A percentile compares a stretch with the other conserved stretches of the same genome.
phyloP scores from a whole-genome alignment of 768 basidiomycete species.

The Lentinula lateritia region DNA sequence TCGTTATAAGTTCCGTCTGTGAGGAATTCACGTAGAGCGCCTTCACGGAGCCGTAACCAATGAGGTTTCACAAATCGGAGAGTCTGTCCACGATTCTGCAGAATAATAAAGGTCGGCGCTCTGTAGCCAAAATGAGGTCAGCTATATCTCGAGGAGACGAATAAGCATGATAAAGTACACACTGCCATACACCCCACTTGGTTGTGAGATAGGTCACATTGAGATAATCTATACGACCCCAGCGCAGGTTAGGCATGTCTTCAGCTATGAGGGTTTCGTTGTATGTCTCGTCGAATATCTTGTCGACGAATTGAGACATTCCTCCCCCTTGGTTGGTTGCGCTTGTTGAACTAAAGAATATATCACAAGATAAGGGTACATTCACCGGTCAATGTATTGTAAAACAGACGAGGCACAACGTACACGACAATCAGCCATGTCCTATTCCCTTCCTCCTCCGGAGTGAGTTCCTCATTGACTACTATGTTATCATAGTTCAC shows the following conservation, averaged over 20 bases:
- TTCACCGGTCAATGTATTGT: neutral
- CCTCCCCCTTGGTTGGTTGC: conserved; percentile 57
- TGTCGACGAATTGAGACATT: conserved; percentile 65
- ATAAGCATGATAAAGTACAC: conserved; percentile 21
- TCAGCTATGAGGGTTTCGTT: conserved; percentile 53
- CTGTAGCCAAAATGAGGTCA: conserved; percentile 30
- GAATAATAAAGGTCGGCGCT: conserved; percentile 69
- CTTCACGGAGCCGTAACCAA: conserved; percentile 53
- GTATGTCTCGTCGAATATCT: conserved; percentile 69
- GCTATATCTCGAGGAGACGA: neutral
- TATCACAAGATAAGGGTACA: conserved; percentile 3
- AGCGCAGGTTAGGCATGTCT: conserved; percentile 68
- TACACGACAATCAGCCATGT: conserved; percentile 81
- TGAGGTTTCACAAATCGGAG: conserved; percentile 78
- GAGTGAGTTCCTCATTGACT: conserved; percentile 59
- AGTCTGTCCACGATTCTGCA: conserved; percentile 65
- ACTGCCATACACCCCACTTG: conserved; percentile 86
- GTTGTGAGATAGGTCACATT: conserved; percentile 80
- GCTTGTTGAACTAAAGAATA: conserved; percentile 37
- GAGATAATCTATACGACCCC: conserved; percentile 85
- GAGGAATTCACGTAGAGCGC: conserved; percentile 62
- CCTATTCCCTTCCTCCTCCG: conserved; percentile 60
- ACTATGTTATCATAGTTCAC: conserved; percentile 71
- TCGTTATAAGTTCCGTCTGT: conserved; percentile 55
- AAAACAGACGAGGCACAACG: conserved; percentile 18